A percentile compares a stretch with the other conserved stretches of the same genome.
Conservation (phyloP, 768 basidiomycete species). For the Hypholoma fasciculare region DNA sequence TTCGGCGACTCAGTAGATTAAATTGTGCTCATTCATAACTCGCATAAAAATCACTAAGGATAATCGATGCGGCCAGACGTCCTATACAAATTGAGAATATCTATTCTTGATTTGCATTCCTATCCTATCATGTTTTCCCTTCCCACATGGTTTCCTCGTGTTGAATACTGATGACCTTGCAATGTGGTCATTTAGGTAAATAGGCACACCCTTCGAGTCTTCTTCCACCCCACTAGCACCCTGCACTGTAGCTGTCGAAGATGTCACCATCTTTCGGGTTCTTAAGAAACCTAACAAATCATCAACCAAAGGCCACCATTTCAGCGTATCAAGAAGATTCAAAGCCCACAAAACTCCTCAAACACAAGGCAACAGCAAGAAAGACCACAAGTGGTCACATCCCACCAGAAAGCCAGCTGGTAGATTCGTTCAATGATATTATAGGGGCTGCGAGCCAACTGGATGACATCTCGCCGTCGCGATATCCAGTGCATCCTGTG, state of each 20-base stretch:
- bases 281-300: slow-evolving; percentile 19
- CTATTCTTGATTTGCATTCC: no score
- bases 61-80: no score
- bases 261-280: slow-evolving; percentile 27
- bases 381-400: not conserved
- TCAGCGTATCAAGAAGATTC: not conserved
- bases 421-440: slow-evolving; percentile 3
- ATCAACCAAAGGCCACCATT: slow-evolving; percentile 1
- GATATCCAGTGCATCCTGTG: slow-evolving; percentile 1
- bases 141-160: slow-evolving; percentile 24
- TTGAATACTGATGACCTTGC: not conserved
- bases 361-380: slow-evolving; percentile 3
- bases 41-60: not conserved
- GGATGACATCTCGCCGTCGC: slow-evolving; percentile 5
- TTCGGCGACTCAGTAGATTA: not conserved
- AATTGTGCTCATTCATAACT: not conserved
- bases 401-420: not conserved
- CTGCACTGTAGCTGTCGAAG: not conserved
- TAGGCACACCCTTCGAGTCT: not conserved
- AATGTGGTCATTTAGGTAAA: not conserved
- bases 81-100: no score
- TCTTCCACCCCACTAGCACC: not conserved
- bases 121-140: not conserved
- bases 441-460: slow-evolving; percentile 1
- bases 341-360: slow-evolving; percentile 8